Percentiles rank a stretch among this genome's conserved stretches.
These are phyloP conservation scores for Corinectria fuckeliana DNA, from an alignment of 2,329 filamentous ascomycete species.

Conservation along the genomic window DNA sequence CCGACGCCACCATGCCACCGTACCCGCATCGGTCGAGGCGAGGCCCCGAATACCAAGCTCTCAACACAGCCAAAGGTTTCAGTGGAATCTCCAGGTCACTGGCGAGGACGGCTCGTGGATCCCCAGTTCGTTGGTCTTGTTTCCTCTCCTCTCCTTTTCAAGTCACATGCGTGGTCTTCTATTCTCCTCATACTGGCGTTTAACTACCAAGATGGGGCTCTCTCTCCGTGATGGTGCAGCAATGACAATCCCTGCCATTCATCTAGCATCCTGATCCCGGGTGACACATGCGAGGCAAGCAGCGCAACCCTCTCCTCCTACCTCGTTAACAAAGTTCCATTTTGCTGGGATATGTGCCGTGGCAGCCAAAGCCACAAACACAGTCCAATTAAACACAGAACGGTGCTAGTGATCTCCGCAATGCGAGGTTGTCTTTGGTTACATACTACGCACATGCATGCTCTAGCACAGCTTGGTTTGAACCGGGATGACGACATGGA, in stretches of 20 bases:
- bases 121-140: background rate
- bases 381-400: background rate
- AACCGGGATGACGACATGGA: constrained; percentile 44
- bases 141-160: background rate
- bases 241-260: background rate
- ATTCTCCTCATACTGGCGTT: background rate
- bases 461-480: constrained; percentile 33
- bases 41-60: background rate
- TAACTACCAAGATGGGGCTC: background rate
- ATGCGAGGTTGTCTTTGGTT: constrained; percentile 29
- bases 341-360: background rate
- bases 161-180: background rate
- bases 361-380: background rate
- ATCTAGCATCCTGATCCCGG: background rate
- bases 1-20: constrained; percentile 8
- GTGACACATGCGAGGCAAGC: constrained; percentile 48
- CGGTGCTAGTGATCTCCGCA: constrained; percentile 14
- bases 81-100: constrained; percentile 4
- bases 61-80: background rate
- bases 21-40: background rate
- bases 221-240: background rate
- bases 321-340: background rate
- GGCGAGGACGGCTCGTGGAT: too few relatives aligned
- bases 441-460: constrained; percentile 23
- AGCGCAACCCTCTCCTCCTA: constrained; percentile 35